Conservation (phyloP, 345 rosid genomes). For the Sonneratia alba region DNA sequence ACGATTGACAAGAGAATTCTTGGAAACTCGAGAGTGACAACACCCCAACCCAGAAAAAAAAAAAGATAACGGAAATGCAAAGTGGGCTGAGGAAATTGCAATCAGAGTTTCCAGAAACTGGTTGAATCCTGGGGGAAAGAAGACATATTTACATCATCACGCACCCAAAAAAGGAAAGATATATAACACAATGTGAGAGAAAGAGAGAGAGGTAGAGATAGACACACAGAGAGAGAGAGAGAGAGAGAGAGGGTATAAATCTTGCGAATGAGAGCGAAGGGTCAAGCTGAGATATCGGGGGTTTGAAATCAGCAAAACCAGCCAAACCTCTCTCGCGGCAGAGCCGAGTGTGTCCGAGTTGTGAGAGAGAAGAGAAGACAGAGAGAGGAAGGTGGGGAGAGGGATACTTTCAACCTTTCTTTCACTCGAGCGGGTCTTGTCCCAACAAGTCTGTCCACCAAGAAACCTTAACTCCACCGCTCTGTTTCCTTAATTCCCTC, state of each 20-base stretch:
- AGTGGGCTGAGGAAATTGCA: background rate
- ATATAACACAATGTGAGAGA: conserved; percentile 3
- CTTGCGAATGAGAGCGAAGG: conserved; percentile 24
- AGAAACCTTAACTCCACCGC: background rate
- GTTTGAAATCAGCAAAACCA: conserved; percentile 39
- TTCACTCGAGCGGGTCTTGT: background rate
- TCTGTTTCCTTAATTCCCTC: background rate
- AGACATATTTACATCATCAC: background rate
- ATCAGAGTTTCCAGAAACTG: background rate
- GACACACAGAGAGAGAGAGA: conserved; percentile 1
- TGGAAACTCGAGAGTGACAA: conserved; percentile 2
- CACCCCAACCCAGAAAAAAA: background rate
- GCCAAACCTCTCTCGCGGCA: conserved; percentile 14
- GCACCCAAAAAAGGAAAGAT: conserved; percentile 9
- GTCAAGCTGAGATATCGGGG: conserved; percentile 43
- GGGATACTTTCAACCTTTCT: background rate
- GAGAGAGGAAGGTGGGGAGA: background rate
- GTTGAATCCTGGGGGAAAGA: background rate
- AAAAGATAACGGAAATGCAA: background rate
- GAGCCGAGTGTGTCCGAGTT: background rate
- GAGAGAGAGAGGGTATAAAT: conserved; percentile 11
- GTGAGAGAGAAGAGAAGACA: background rate
- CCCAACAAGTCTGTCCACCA: background rate
- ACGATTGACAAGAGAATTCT: background rate
- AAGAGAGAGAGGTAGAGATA: background rate